These are phyloP conservation scores for Eucalyptus pauciflora DNA, from an alignment of 345 rosid species.

Conservation along the genomic window DNA sequence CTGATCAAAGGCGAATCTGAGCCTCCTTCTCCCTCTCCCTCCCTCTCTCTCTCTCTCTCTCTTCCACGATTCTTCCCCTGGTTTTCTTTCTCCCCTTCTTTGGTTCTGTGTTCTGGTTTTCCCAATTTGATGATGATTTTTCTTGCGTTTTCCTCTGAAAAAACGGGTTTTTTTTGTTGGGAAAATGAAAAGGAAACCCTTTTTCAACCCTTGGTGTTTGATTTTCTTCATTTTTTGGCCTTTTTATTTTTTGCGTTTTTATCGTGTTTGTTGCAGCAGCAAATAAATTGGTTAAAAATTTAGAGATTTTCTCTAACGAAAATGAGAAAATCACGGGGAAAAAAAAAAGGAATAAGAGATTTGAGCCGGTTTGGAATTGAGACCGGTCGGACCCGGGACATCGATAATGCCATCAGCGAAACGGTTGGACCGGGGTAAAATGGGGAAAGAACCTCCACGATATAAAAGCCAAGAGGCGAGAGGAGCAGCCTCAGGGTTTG, in stretches of 20 bases:
- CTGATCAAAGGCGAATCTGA: slow-evolving; percentile 4
- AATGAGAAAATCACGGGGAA: not conserved
- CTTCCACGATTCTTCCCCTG: not conserved
- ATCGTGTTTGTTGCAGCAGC: not conserved
- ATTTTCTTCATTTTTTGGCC: not conserved
- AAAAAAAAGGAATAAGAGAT: not conserved
- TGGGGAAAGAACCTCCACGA: not conserved
- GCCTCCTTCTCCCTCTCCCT: not conserved
- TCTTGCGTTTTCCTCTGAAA: not conserved
- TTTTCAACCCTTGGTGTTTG: not conserved
- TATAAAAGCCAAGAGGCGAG: not conserved
- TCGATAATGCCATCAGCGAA: not conserved
- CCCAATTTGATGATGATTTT: not conserved
- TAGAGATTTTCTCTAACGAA: not conserved
- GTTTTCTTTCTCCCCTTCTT: not conserved
- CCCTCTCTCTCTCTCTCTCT: not conserved
- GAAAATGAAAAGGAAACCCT: not conserved
- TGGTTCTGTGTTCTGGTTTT: not conserved
- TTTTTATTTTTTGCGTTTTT: not conserved
- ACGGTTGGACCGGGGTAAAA: not conserved
- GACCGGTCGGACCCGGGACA: not conserved
- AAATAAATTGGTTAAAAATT: not conserved
- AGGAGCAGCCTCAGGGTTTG: not conserved
- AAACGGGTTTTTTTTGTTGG: rapidly evolving
- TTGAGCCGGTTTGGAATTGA: not conserved